Evolutionary conservation across 2,329 filamentous ascomycete genomes (phyloP).

Genomic region (Didymella arachidicola): DNA sequence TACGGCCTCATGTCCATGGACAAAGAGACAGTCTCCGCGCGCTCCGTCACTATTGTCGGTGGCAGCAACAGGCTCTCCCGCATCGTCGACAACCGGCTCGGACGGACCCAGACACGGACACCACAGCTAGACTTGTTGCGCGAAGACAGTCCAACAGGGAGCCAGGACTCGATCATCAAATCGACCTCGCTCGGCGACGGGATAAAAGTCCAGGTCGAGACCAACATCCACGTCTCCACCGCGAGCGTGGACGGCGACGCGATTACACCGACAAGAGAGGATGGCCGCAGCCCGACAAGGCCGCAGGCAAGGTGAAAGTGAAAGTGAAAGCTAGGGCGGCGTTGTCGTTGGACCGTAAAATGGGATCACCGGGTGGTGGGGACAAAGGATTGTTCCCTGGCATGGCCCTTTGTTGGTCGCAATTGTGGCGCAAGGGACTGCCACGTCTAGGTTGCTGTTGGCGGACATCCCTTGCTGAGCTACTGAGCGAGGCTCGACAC

Average conservation of each 20-base stretch:
- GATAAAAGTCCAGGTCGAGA: constrained; percentile 47
- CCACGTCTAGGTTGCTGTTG: not conserved
- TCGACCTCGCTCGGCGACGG: constrained; percentile 29
- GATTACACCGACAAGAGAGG: constrained; percentile 1
- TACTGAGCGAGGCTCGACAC: not conserved
- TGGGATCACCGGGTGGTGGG: not conserved
- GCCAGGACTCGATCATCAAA: constrained; percentile 48
- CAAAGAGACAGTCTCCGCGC: constrained; percentile 37
- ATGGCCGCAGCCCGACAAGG: constrained; percentile 1
- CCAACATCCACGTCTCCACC: constrained; percentile 18
- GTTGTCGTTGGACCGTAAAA: not conserved
- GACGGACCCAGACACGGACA: constrained; percentile 28
- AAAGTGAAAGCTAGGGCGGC: not conserved
- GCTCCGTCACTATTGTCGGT: constrained; percentile 48
- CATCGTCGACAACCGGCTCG: constrained; percentile 38
- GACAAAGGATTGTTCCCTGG: not conserved
- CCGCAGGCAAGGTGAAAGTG: not conserved
- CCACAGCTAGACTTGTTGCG: constrained; percentile 26
- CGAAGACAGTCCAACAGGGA: constrained; percentile 41
- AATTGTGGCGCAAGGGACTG: not conserved
- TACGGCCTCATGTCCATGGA: constrained; percentile 43
- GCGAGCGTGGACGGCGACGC: constrained; percentile 9
- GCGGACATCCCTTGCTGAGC: not conserved
- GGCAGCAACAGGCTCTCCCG: constrained; percentile 41
- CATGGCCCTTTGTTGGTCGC: not conserved